These are phyloP conservation scores for Stemphylium vesicarium DNA, from an alignment of 2,329 filamentous ascomycete genomes.

Conservation along the genomic window DNA sequence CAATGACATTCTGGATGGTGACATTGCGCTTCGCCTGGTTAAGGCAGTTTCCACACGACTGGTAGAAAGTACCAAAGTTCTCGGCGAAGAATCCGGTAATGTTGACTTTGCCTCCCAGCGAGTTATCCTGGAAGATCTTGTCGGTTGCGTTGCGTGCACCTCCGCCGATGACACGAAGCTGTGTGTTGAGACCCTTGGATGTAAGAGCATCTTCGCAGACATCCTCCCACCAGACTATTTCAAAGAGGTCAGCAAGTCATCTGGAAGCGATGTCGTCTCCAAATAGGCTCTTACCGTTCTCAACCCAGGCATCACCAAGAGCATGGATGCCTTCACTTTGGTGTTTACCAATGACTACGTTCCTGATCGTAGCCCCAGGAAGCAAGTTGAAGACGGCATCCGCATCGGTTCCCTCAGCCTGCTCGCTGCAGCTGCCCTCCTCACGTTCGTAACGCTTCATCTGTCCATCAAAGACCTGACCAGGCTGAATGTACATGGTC, in stretches of 20 bases:
- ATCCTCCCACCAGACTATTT: slow-evolving; percentile 35
- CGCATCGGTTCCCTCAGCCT: slow-evolving; percentile 34
- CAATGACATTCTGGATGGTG: slow-evolving; percentile 35
- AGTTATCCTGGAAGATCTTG: slow-evolving; percentile 33
- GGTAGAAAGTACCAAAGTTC: slow-evolving; percentile 35
- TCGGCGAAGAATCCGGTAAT: slow-evolving; percentile 36
- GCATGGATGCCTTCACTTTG: slow-evolving; percentile 35
- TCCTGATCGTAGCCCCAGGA: slow-evolving; percentile 28
- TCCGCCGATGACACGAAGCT: slow-evolving; percentile 36
- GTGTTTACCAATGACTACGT: slow-evolving; percentile 35
- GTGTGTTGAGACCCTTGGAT: slow-evolving; percentile 33
- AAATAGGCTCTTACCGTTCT: slow-evolving; percentile 21
- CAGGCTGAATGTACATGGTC: slow-evolving; percentile 33
- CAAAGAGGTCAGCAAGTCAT: slow-evolving; percentile 1
- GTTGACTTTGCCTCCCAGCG: slow-evolving; percentile 30
- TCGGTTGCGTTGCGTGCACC: slow-evolving; percentile 34
- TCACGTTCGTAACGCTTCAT: slow-evolving; percentile 37
- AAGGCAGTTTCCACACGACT: slow-evolving; percentile 34
- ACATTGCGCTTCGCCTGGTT: slow-evolving; percentile 37
- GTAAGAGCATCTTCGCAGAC: slow-evolving; percentile 36
- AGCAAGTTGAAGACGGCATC: slow-evolving; percentile 35
- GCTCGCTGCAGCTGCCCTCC: slow-evolving; percentile 33
- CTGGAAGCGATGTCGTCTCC: fast-evolving
- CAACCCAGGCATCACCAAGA: slow-evolving; percentile 36
- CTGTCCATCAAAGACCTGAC: slow-evolving; percentile 32